Evolutionary conservation across 2,329 filamentous ascomycete species (phyloP), one percentile per base, ranked within the genome.

Genomic region (Paecilomyces fulvus): DNA sequence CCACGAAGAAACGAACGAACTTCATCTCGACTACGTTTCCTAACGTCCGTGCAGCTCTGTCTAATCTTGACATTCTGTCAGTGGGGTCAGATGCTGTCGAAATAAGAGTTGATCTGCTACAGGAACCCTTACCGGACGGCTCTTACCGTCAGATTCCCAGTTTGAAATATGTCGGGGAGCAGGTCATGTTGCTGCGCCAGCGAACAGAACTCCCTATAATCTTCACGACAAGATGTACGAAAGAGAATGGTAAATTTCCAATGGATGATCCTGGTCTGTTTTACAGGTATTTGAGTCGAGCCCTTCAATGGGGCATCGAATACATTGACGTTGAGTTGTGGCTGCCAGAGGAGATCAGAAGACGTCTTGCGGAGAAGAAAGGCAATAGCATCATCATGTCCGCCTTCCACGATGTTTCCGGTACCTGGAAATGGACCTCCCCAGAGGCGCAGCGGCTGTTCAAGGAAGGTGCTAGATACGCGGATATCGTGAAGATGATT

Each of bases 401-500:
- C n/a, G 90, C 90, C 11, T 94, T 92, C 66, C 90, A 95, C 70
- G 90, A 94, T 74, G 92, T 92, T 66, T 91, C 89, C 0, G 88
- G 89, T 1, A 86, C 79, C 0, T 92, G 92, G 79, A 89, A 86
- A 65, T 95, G 90, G 90, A 87, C 87, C 0, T 89, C 88, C 0
- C 74, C 81, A 6, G 81, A 88, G 62, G 89, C 89, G 1, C 83
- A 88, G 65, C 77, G 81, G 10, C 80, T 92, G 3, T 95, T 92
- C 63, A 77, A 83, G 58, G 81, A 86, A 62, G 89, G 87, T 8
- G 82, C 83, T 51, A 83, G 83, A 57, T 90, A 91, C 63, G 87
- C 88, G 51, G 89, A 95, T 69, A 89, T 95, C 56, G 86, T 95
- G 67, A 95, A 94, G 76, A 94, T 95, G 88, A 94, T 94, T 65